Base-by-base conservation (phyloP, 345 rosid genomes). In the Triadica sebifera region DNA sequence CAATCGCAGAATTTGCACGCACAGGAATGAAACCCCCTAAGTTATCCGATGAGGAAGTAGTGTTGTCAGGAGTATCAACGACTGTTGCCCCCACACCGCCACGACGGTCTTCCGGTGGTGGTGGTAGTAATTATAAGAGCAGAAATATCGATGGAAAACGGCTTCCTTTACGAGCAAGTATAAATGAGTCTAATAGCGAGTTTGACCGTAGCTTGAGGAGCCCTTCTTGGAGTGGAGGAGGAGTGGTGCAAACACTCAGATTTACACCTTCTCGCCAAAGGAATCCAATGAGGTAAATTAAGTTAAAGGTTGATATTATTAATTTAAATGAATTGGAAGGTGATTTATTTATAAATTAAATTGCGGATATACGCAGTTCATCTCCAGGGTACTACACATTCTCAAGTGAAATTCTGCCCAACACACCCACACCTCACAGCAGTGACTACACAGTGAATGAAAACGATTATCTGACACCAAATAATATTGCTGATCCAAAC, bases 361-460 rank as follows among this genome's bases (percentile, higher is more conserved):
- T 29, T 29, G 34, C 34, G 34, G 34, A 29, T 29, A 2, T 2
- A 29, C 55, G 80, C 87, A 89, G 91, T 65, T 72, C 82, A 39
- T 86, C 91, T 0, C 85, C 85, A 0, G 84, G 81, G 19, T 86
- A 80, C 78, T 86, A 87, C 68, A 63, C 79, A 43, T 56, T 20
- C 77, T 84, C 91, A 0, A 82, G 81, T 24, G 91, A 89, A 25
- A 78, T 87, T 68, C 70, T 86, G 6, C 78, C 79, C 0, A 82
- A 81, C 62, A 86, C 87, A 3, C 90, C 91, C 16, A 86, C 91
- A 8, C 91, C 94, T 47, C 85, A 81, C 73, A 84, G 90, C 80
- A 89, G 91, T n/a, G 94, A 89, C 82, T 89, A 86, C 84, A 87
- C 91, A 0, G 94, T 89, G 72, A 81, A 87, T 51, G 94, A 89